Evolutionary conservation across 176 grass and related monocot genomes (phyloP).

Genomic region (Tillandsia leiboldiana): DNA sequence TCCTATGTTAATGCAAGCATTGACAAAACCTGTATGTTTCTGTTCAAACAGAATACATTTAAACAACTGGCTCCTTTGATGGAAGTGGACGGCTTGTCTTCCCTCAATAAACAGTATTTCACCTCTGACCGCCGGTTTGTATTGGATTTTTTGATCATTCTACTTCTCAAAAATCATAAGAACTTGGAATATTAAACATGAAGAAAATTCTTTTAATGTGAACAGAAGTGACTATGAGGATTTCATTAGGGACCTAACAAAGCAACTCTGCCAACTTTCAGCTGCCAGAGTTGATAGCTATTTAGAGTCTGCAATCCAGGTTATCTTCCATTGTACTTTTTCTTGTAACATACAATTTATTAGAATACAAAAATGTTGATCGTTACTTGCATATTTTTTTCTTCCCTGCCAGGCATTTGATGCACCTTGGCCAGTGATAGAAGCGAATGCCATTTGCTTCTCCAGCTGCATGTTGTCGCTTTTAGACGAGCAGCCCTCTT

Average conservation of each 20-base stretch:
- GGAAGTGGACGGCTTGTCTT: slow-evolving; percentile 66
- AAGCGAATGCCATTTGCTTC: slow-evolving; percentile 92
- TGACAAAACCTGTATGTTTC: slow-evolving; percentile 19
- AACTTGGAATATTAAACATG: not conserved
- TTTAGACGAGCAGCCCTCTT: slow-evolving; percentile 75
- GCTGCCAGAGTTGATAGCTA: slow-evolving; percentile 79
- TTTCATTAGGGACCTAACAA: slow-evolving; percentile 85
- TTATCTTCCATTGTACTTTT: slow-evolving; percentile 16
- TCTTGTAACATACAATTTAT: slow-evolving; percentile 1
- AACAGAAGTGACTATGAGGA: slow-evolving; percentile 78
- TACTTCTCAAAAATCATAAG: not conserved
- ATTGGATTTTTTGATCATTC: slow-evolving; percentile 5
- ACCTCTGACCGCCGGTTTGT: slow-evolving; percentile 81
- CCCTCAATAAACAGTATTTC: slow-evolving; percentile 71
- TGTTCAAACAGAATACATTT: slow-evolving; percentile 58
- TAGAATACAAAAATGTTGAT: slow-evolving; percentile 1
- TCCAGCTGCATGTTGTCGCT: slow-evolving; percentile 76
- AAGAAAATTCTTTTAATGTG: not conserved
- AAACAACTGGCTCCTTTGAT: slow-evolving; percentile 64
- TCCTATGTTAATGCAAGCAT: slow-evolving; percentile 7
- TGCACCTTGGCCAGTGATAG: slow-evolving; percentile 84
- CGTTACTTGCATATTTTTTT: slow-evolving; percentile 3
- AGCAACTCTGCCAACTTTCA: slow-evolving; percentile 64
- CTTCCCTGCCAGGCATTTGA: slow-evolving; percentile 71
- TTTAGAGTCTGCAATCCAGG: slow-evolving; percentile 88